phyloP scores from a whole-genome alignment of 192 early-diverging fungal genomes.

The Umbelopsis sp. region DNA sequence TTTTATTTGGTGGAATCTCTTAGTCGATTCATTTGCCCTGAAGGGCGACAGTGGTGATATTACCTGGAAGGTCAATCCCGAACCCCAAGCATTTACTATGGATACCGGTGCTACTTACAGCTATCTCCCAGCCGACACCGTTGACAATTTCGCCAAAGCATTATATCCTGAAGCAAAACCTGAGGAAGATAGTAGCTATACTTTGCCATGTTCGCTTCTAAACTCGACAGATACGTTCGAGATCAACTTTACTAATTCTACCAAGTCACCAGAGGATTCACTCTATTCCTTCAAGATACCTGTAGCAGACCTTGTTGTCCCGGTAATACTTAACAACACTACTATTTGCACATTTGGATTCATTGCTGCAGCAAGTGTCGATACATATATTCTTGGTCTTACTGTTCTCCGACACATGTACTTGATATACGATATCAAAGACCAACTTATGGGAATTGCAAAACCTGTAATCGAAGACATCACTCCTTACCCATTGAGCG shows the following conservation, averaged over 20 bases:
- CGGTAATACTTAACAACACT: not conserved
- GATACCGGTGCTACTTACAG: slow-evolving; percentile 37
- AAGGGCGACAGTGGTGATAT: not conserved
- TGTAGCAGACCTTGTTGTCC: not conserved
- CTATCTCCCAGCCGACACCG: slow-evolving; percentile 24
- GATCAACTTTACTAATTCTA: not conserved
- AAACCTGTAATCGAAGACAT: not conserved
- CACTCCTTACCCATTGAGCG: not conserved
- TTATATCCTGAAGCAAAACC: not conserved
- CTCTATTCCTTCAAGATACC: not conserved
- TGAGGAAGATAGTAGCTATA: not conserved
- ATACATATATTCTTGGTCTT: not conserved
- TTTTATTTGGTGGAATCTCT: not conserved
- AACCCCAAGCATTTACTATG: slow-evolving; percentile 24
- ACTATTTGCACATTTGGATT: not conserved
- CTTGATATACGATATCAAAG: not conserved
- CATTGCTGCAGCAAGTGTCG: not conserved
- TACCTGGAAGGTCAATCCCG: not conserved
- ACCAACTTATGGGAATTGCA: not conserved
- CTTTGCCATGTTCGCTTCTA: not conserved
- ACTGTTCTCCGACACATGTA: slow-evolving; percentile 6
- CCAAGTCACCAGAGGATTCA: not conserved
- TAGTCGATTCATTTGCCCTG: not conserved
- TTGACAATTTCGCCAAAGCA: not conserved
- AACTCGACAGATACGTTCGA: not conserved